These are phyloP conservation scores for Neurospora sp. DNA, from an alignment of 495 filamentous ascomycete genomes.

Conservation along the genomic window DNA sequence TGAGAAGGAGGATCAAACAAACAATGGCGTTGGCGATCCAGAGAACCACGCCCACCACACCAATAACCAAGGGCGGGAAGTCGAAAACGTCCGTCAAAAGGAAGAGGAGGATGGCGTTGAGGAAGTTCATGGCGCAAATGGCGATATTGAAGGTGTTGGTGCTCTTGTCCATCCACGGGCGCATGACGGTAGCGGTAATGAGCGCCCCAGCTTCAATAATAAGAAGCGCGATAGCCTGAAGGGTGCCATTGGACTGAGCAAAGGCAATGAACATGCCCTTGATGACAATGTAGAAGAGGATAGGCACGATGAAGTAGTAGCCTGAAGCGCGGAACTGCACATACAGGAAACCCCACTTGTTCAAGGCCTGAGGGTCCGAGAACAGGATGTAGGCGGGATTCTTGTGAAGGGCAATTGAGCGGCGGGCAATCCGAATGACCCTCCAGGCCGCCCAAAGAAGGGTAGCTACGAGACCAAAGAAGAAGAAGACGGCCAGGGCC, in stretches of 20 bases:
- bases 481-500: constrained; percentile 80
- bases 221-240: constrained; percentile 77
- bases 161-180: constrained; percentile 99
- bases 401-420: constrained; percentile 83
- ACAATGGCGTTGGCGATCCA: constrained; percentile 89
- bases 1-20: constrained; percentile 71
- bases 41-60: constrained; percentile 89
- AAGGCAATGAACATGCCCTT: constrained; percentile 92
- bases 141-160: constrained; percentile 96
- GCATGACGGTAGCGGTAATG: constrained; percentile 66
- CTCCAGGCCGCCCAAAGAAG: constrained; percentile 84
- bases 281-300: constrained; percentile 67
- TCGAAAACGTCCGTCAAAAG: constrained; percentile 78
- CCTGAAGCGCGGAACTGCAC: constrained; percentile 94
- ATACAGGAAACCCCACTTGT: constrained; percentile 99
- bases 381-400: constrained; percentile 97
- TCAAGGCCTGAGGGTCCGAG: constrained; percentile 82
- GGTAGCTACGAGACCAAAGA: constrained; percentile 69
- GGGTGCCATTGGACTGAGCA: constrained; percentile 58
- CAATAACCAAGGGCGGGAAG: constrained; percentile 76
- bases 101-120: constrained; percentile 79
- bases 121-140: constrained; percentile 80
- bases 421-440: constrained; percentile 79
- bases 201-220: constrained; percentile 77
- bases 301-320: constrained; percentile 91